A percentile compares a stretch with the other conserved stretches of the same genome.
Evolutionary conservation across 2,329 filamentous ascomycete genomes (phyloP).

Genomic region (Ambrosiella beaveri): DNA sequence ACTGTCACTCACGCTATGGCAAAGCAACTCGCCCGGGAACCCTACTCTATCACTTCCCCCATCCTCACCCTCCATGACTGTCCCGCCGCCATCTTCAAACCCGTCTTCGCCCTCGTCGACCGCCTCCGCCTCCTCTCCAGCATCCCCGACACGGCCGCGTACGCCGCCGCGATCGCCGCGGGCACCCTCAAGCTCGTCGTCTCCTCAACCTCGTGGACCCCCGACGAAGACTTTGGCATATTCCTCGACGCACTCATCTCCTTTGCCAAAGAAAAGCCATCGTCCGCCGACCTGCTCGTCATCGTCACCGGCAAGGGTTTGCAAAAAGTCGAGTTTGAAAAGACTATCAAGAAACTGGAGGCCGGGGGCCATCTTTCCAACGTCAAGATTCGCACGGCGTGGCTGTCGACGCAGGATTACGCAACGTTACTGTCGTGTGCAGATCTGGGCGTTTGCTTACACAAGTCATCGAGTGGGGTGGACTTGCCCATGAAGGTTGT

Average conservation of each 20-base stretch:
- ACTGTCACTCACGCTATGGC: slow-evolving; percentile 85
- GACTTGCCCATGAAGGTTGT: slow-evolving; percentile 98
- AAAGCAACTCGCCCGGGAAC: slow-evolving; percentile 42
- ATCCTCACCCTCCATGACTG: slow-evolving; percentile 70
- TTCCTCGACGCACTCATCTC: slow-evolving; percentile 64
- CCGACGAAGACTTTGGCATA: slow-evolving; percentile 85
- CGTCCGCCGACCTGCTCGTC: slow-evolving; percentile 40
- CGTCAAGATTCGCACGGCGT: slow-evolving; percentile 62
- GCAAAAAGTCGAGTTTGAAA: slow-evolving; percentile 58
- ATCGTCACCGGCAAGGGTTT: slow-evolving; percentile 94
- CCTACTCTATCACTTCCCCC: slow-evolving; percentile 47
- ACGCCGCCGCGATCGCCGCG: slow-evolving; percentile 40
- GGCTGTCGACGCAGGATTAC: slow-evolving; percentile 72
- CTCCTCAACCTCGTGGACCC: slow-evolving; percentile 92
- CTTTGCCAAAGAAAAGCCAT: slow-evolving; percentile 44
- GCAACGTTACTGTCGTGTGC: slow-evolving; percentile 67
- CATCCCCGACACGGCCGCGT: slow-evolving; percentile 44
- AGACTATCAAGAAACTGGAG: slow-evolving; percentile 44
- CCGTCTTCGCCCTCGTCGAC: slow-evolving; percentile 32
- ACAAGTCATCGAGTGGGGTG: slow-evolving; percentile 85
- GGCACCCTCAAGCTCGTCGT: slow-evolving; percentile 55
- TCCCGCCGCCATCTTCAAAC: slow-evolving; percentile 66
- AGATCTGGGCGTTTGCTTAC: slow-evolving; percentile 77
- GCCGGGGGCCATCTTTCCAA: slow-evolving; percentile 45
- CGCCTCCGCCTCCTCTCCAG: slow-evolving; percentile 43